Percentiles rank a stretch among this genome's conserved stretches.
These are phyloP conservation scores for Skeletonema costatum DNA, from an alignment of 108 stramenopile species.

Conservation along the genomic window DNA sequence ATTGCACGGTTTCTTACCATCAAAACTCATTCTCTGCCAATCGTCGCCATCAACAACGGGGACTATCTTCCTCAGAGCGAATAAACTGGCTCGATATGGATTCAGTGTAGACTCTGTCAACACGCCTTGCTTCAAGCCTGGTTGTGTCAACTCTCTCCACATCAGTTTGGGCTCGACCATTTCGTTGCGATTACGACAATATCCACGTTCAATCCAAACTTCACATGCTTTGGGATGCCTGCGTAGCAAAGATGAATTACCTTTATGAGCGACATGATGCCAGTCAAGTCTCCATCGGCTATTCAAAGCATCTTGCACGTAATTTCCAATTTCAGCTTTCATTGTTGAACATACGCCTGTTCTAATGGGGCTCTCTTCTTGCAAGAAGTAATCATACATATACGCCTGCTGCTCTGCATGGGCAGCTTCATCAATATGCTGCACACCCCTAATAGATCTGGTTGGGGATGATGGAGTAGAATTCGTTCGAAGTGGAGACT, in stretches of 20 bases:
- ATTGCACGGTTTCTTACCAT: slow-evolving; percentile 1
- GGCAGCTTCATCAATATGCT: slow-evolving; percentile 17
- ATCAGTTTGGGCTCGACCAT: slow-evolving; percentile 79
- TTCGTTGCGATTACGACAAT: slow-evolving; percentile 53
- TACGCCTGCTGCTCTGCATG: slow-evolving; percentile 17
- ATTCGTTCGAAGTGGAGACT: background rate
- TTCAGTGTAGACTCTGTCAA: slow-evolving; percentile 14
- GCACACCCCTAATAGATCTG: background rate
- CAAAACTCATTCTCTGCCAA: slow-evolving; percentile 2
- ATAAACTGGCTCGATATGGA: slow-evolving; percentile 34
- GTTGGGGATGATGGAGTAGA: background rate
- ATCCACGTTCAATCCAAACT: slow-evolving; percentile 70
- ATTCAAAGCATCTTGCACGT: slow-evolving; percentile 43
- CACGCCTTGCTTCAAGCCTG: slow-evolving; percentile 15
- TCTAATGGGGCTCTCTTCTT: slow-evolving; percentile 1
- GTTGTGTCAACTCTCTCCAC: slow-evolving; percentile 59
- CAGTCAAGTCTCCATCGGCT: slow-evolving; percentile 40
- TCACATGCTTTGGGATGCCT: slow-evolving; percentile 30
- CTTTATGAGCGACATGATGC: slow-evolving; percentile 7
- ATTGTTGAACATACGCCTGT: slow-evolving; percentile 33
- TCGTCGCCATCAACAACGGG: slow-evolving; percentile 1
- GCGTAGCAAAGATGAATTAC: background rate
- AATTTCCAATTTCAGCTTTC: slow-evolving; percentile 22
- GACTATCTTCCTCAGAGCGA: slow-evolving; percentile 36
- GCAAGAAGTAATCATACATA: slow-evolving; percentile 41